Percentiles rank a stretch among this genome's conserved stretches.
Evolutionary conservation across 23 red algal species (phyloP).

Genomic region (Cyanidiococcus yangmingshanensis): DNA sequence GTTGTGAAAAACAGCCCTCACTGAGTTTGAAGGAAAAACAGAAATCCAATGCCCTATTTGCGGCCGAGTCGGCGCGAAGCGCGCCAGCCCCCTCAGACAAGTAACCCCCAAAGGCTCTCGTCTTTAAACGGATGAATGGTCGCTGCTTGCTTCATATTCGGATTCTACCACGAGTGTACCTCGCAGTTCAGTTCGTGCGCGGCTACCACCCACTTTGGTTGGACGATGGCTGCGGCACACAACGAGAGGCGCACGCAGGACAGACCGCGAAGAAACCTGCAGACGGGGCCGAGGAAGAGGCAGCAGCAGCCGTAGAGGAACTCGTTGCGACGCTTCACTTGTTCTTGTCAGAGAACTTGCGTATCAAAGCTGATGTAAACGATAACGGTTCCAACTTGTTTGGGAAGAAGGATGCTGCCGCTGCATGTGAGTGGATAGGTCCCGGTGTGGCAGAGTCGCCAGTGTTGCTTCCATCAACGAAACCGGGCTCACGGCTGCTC

Average conservation of each 20-base stretch:
- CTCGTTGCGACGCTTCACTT: background rate
- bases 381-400: background rate
- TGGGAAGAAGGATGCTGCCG: background rate
- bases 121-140: background rate
- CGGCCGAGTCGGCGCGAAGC: too few relatives aligned
- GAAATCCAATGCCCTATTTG: too few relatives aligned
- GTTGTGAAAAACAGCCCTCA: too few relatives aligned
- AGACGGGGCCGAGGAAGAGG: background rate
- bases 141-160: background rate
- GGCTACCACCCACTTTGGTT: background rate
- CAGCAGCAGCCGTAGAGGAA: background rate
- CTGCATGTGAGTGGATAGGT: background rate
- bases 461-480: background rate
- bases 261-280: background rate
- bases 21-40: too few relatives aligned
- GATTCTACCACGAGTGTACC: background rate
- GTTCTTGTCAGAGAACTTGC: background rate
- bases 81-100: too few relatives aligned
- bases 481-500: constrained; percentile 9
- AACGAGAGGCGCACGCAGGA: background rate
- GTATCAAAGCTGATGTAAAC: background rate
- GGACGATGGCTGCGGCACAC: background rate
- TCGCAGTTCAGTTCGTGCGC: background rate
- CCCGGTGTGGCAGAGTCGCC: background rate
- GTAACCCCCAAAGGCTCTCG: too few relatives aligned